These are phyloP conservation scores for Pneumocystis carinii DNA, from an alignment of 1,139 yeast species.

Conservation along the genomic window DNA sequence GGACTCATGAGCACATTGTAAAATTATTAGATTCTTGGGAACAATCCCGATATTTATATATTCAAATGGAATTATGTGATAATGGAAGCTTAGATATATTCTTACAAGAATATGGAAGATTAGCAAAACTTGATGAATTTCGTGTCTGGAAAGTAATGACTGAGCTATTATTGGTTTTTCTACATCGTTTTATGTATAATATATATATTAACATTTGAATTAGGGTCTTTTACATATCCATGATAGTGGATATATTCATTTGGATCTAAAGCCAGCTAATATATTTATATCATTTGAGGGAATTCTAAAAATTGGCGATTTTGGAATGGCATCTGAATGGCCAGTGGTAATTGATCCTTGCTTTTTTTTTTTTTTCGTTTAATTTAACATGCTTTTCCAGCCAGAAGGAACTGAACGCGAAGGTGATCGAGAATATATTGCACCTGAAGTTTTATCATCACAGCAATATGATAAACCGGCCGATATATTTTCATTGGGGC, in stretches of 20 bases:
- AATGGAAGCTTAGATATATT: slow-evolving; percentile 80
- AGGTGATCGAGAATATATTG: slow-evolving; percentile 94
- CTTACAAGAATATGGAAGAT: slow-evolving; percentile 61
- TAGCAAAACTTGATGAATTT: slow-evolving; percentile 77
- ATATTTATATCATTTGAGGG: slow-evolving; percentile 92
- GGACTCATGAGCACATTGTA: slow-evolving; percentile 67
- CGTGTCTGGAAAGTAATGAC: slow-evolving; percentile 77
- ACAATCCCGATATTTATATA: slow-evolving; percentile 53
- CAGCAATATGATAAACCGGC: slow-evolving; percentile 84
- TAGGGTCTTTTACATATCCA: slow-evolving; percentile 70
- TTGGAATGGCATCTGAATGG: slow-evolving; percentile 55
- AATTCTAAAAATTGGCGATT: slow-evolving; percentile 69
- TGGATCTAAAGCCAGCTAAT: slow-evolving; percentile 90
- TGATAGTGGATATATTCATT: slow-evolving; percentile 56
- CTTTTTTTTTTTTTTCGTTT: slow-evolving; percentile 25
- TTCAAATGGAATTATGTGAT: slow-evolving; percentile 91
- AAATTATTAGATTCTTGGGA: slow-evolving; percentile 84
- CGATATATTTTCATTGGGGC: slow-evolving; percentile 82
- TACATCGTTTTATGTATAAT: not conserved
- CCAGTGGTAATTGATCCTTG: slow-evolving; percentile 37
- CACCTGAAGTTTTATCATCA: slow-evolving; percentile 80
- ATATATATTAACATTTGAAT: not conserved
- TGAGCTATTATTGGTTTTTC: slow-evolving; percentile 16
- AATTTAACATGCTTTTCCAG: slow-evolving; percentile 18
- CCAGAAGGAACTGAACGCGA: slow-evolving; percentile 58